Evolutionary conservation across 1,284 basidiomycete species (phyloP), one percentile per base, ranked within the genome.

Genomic region (Peniophora sp.): DNA sequence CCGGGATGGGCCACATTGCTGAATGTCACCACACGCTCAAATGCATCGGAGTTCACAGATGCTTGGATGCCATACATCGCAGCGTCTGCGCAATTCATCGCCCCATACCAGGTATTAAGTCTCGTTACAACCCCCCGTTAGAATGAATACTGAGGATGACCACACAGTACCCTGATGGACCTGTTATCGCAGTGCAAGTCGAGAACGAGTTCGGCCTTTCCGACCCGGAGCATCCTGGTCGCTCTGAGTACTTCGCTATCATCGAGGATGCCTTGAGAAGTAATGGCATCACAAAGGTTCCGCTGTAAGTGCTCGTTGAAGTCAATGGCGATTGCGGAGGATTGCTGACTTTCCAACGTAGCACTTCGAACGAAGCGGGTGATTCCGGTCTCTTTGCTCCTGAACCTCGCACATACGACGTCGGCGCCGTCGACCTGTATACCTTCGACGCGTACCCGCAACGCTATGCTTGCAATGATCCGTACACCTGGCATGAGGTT

Each of bases 1-100:
- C 73, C 76, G 1, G 70, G 70, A 8, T 78, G 76, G 76, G 67
- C 70, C 3, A 70, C 72, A 0, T 70, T 70, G 54, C 59, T 72
- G 24, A 64, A 72, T 6, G 65, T 68, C 12, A 63, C 70, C 15
- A 68, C 71, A 5, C 64, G 77, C 1, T 74, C 69, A 49, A 75
- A 77, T 53, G 62, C 66, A 3, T 70, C 69, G 0, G 67, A 67
- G 20, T 78, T 69, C 51, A 63, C 60, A 23, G 60, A 61, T 14
- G 72, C 74, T 3, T 78, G 75, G 75, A 60, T 60, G 22, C 72
- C 72, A 2, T 78, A 75, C 55, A 67, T 74, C 35, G 52, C 65
- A 23, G 66, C 61, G 14, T 68, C 74, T 50, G 68, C 70, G 8
- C 58, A 68, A 22, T 64, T 69, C 45, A 64, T 70, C 3, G 67